Base-by-base conservation (phyloP, 352 stramenopile species). In the Plasmopara muralis region DNA sequence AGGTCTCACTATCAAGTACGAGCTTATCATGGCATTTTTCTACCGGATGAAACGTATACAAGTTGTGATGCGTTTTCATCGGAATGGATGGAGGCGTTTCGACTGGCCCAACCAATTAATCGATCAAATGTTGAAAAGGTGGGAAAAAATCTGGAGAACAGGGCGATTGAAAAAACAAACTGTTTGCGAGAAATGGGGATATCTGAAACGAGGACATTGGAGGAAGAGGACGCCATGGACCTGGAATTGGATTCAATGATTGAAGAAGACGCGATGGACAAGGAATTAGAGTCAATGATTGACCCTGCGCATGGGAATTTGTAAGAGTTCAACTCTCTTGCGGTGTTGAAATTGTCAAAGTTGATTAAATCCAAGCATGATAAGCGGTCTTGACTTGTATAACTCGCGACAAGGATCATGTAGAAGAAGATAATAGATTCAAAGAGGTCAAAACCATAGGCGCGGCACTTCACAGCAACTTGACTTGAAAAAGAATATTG, bases 1-100 rank as follows among this genome's bases (percentile, higher is more conserved):
- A 83, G 60, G 4, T 62, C 77, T 1, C 75, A 85, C 25, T 71
- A 87, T 58, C 76, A 70, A 10, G 38, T 93, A 28, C 74, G 77
- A 6, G 55, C 67, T 18, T 87, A 77, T 53, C 85, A 85, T 18
- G 79, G 82, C 2, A 71, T 93, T 1, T 89, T 82, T 31, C 64
- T 93, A 12, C 79, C 82, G 0, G 82, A 90, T 29, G 74, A 76
- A 13, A 76, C 64, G 10, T 93, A 83, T 41, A 69, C 68, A 20
- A 78, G 74, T 7, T 70, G 58, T 9, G 82, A 93, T 47, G 64
- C 79, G 3, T 61, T 93, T 13, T 77, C 79, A 9, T 66, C 71
- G 2, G 82, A 93, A 33, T 93, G 82, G 82, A 93, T 90, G 74
- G 80, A 93, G 40, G 67, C 2, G 61, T 72, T 1, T 72, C 69